phyloP scores from a whole-genome alignment of 352 stramenopile genomes.

The Pythium plurisporium region DNA sequence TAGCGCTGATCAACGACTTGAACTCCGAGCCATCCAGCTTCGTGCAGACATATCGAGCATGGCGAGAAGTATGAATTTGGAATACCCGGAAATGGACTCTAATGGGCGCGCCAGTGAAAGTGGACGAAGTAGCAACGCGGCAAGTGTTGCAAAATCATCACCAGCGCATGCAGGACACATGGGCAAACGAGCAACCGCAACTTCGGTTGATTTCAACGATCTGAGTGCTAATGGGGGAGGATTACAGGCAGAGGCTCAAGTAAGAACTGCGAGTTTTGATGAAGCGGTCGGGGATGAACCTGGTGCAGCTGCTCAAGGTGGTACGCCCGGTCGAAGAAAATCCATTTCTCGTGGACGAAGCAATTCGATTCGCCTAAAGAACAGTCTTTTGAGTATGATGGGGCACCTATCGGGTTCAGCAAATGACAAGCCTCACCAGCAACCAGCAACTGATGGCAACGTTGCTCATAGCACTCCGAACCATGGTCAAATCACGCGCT shows the following conservation, averaged over 20 bases:
- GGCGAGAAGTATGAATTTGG: constrained; percentile 67
- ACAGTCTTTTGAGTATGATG: constrained; percentile 62
- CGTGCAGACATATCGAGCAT: constrained; percentile 70
- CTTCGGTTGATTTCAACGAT: constrained; percentile 15
- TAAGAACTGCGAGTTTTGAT: constrained; percentile 5
- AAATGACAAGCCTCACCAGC: constrained; percentile 26
- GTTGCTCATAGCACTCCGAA: background rate
- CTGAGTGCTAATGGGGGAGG: background rate
- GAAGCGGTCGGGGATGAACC: background rate
- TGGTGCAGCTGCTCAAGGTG: background rate
- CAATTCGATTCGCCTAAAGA: constrained; percentile 54
- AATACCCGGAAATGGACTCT: constrained; percentile 40
- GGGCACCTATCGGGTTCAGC: constrained; percentile 42
- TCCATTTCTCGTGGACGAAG: constrained; percentile 59
- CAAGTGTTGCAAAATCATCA: background rate
- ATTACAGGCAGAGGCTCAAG: background rate
- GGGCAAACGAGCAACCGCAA: constrained; percentile 17
- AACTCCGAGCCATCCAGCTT: constrained; percentile 57
- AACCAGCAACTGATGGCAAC: constrained; percentile 4
- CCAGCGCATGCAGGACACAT: background rate
- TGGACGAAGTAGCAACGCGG: background rate
- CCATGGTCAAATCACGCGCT: constrained; percentile 1
- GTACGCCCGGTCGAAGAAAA: constrained; percentile 30
- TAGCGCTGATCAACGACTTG: constrained; percentile 52
- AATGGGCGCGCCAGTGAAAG: constrained; percentile 6